Evolutionary conservation across 1,284 basidiomycete genomes (phyloP), one percentile per base, ranked within the genome.

Genomic region (Meira miltonrushii): DNA sequence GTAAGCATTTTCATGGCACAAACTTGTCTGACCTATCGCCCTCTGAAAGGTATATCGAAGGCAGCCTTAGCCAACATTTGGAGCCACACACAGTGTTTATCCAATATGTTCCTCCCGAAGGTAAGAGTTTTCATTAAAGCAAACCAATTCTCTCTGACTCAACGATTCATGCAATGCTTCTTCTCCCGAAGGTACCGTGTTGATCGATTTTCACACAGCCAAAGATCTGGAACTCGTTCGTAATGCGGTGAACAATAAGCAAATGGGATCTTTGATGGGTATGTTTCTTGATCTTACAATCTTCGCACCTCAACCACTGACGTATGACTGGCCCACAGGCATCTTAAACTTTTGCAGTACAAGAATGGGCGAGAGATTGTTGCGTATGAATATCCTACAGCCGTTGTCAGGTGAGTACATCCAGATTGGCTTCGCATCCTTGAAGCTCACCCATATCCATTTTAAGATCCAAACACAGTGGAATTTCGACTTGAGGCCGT

Each of bases 321-420:
- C 55, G 39, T 12, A 4, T 7, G 40, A 40, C 25, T 17, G 10
- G 5, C 38, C 53, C 7, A 10, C 21, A 56, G 57, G 51, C 10
- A 7, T 44, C 7, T 21, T 57, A 6, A 33, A 60, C 21, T 19
- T 41, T 13, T 47, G 39, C 40, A 13, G 17, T n/a, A 60, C 59
- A 21, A 44, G 46, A 3, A 60, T 60, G 59, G 59, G 33, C n/a
- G 25, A 21, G 21, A 38, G 59, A 15, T 11, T 60, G 7, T 46
- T 60, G 15, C 43, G 21, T n/a, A 57, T 57, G 54, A 60, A 60
- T 33, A 23, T 60, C 6, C 28, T 60, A 7, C 53, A 55, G 54
- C 59, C 59, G 11, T 19, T 60, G 33, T 38, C 48, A 12, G 33
- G 55, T 57, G 19, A 50, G 43, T 9, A 17, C n/a, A 39, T 19